These are phyloP conservation scores for Alternaria triticina DNA, from an alignment of 2,329 filamentous ascomycete genomes.

Conservation along the genomic window DNA sequence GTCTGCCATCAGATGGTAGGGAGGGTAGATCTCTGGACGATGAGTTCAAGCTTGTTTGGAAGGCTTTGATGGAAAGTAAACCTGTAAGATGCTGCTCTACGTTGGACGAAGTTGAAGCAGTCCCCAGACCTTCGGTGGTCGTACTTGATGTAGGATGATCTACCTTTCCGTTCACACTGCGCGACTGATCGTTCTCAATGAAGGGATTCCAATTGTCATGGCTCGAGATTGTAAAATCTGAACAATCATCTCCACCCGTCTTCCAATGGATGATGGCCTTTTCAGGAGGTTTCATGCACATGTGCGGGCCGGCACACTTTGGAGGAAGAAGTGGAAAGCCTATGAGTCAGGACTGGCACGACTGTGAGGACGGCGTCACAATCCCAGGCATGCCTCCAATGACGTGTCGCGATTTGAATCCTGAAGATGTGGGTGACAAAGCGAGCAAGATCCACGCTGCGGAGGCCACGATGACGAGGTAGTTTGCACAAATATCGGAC, in stretches of 20 bases:
- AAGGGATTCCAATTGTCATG: neutral
- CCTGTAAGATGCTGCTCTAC: neutral
- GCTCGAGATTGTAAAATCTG: neutral
- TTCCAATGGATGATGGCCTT: neutral
- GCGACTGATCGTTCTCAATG: neutral
- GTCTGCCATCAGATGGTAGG: neutral
- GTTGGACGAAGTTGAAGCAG: neutral
- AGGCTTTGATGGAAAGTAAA: neutral
- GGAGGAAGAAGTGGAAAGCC: neutral
- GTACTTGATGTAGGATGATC: neutral
- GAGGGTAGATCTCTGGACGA: neutral
- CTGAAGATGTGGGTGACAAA: neutral
- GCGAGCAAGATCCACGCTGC: neutral
- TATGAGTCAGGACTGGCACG: neutral
- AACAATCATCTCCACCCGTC: neutral
- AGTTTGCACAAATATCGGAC: neutral
- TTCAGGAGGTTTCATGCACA: neutral
- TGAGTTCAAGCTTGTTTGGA: neutral
- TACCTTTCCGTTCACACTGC: neutral
- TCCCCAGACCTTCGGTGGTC: neutral
- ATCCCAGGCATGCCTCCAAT: neutral
- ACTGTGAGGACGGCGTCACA: neutral
- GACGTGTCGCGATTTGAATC: neutral
- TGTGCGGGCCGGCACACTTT: neutral
- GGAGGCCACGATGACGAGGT: neutral